Evolutionary conservation across 768 basidiomycete genomes (phyloP).

Genomic region (Mycena chlorophos): DNA sequence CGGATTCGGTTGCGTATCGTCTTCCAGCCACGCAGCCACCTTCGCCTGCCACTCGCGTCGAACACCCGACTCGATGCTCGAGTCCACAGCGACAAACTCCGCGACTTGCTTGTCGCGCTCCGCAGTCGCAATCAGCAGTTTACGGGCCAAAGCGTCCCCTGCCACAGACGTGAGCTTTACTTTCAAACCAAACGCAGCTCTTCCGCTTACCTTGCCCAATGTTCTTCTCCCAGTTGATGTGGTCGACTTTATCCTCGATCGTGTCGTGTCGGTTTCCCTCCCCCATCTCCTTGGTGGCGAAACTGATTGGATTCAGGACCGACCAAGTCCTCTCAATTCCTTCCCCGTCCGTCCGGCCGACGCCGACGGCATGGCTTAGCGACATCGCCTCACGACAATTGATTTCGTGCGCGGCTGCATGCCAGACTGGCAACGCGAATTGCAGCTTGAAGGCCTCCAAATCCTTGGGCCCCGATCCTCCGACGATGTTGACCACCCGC

Average conservation of each 20-base stretch:
- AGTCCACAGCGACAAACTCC: constrained; percentile 1
- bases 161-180: background rate
- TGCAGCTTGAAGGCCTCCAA: constrained; percentile 2
- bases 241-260: constrained; percentile 29
- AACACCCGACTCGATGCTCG: background rate
- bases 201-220: constrained; percentile 2
- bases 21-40: constrained; percentile 3
- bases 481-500: constrained; percentile 2
- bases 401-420: constrained; percentile 20
- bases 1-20: background rate
- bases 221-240: constrained; percentile 21
- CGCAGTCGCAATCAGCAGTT: constrained; percentile 6
- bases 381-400: constrained; percentile 18
- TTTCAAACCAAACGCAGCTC: background rate
- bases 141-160: background rate
- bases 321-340: constrained; percentile 31
- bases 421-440: constrained; percentile 20
- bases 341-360: constrained; percentile 15
- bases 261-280: constrained; percentile 25
- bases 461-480: background rate
- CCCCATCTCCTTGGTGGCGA: constrained; percentile 35
- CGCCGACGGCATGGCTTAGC: constrained; percentile 15
- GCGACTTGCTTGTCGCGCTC: constrained; percentile 6
- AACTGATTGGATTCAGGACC: constrained; percentile 22
- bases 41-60: constrained; percentile 5